Evolutionary conservation across 2,329 filamentous ascomycete genomes (phyloP).

Genomic region (Neofusicoccum sp.): DNA sequence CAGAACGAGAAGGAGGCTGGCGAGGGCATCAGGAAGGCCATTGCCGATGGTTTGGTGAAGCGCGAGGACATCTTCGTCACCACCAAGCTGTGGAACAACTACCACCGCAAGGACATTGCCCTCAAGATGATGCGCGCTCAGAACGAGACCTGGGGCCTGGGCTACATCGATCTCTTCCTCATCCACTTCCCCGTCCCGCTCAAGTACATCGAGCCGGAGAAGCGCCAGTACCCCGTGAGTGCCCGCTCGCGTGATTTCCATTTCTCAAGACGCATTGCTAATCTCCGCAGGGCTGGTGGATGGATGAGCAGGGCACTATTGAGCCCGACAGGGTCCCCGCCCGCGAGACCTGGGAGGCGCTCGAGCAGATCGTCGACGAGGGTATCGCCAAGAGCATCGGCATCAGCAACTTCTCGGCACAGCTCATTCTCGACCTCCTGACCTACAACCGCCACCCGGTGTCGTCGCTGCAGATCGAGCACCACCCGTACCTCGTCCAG

Average conservation of each 20-base stretch:
- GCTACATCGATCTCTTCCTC: constrained; percentile 89
- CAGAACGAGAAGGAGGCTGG: constrained; percentile 80
- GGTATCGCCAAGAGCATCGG: constrained; percentile 74
- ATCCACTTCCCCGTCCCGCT: constrained; percentile 88
- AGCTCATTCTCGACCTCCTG: constrained; percentile 77
- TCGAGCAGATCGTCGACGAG: constrained; percentile 73
- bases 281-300: constrained; percentile 47
- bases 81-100: constrained; percentile 91
- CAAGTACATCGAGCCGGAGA: constrained; percentile 75
- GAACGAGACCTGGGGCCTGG: constrained; percentile 76
- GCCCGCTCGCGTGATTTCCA: neutral
- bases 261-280: neutral
- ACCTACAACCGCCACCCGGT: constrained; percentile 75
- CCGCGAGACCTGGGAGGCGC: constrained; percentile 79
- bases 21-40: constrained; percentile 75
- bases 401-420: constrained; percentile 79
- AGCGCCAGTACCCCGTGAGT: constrained; percentile 28
- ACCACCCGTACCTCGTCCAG: constrained; percentile 87
- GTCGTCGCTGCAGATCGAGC: constrained; percentile 83
- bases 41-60: constrained; percentile 79
- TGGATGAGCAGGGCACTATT: constrained; percentile 62
- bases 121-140: constrained; percentile 75
- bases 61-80: constrained; percentile 89
- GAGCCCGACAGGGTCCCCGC: constrained; percentile 69
- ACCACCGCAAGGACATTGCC: constrained; percentile 79